Evolutionary conservation across 345 rosid species (phyloP), one percentile per base, ranked within the genome.

Genomic region (Abelmoschus esculentus): DNA sequence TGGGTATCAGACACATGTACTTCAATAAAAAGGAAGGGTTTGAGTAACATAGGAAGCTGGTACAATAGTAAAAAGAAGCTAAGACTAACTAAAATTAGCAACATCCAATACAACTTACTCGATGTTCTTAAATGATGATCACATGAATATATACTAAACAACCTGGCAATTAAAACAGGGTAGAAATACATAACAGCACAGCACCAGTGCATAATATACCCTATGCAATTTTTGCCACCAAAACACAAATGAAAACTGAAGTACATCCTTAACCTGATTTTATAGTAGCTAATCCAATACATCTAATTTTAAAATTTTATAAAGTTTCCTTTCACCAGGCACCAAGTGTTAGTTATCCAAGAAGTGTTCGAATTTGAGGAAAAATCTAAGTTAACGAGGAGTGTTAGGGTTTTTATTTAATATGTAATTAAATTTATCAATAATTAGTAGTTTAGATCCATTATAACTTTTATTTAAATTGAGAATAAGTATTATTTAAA

Each of bases 281-380:
- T 11, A 59, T 31, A 59, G 29, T 59, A 59, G 12, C 10, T 34
- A 15, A 15, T 34, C 3, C 14, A 61, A 61, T 61, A n/a, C 12
- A 17, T 61, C 46, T 34, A 8, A 15, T 34, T 34, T 22, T 61
- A 61, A 61, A 32, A 40, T 34, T 17, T 61, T 34, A 34, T 2
- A 34, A 32, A 60, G 64, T 38, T 60, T 31, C 64, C 64, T 60
- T 60, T 13, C 64, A 60, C 6, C 5, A 60, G n/a, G 56, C 63
- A 59, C 40, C 62, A 58, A 28, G 17, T 13, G 26, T 22, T 22
- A 22, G 26, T 22, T 22, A 22, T 22, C 26, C 26, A 22, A 22
- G 26, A 22, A 22, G 26, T 22, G 26, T 22, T 22, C 26, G 26
- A 22, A 22, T 1, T 22, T 22, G 26, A 22, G 26, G 26, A 22